A percentile compares a stretch with the other conserved stretches of the same genome.
Conservation (phyloP, 805 yeast genomes). For the Peterozyma toletana region DNA sequence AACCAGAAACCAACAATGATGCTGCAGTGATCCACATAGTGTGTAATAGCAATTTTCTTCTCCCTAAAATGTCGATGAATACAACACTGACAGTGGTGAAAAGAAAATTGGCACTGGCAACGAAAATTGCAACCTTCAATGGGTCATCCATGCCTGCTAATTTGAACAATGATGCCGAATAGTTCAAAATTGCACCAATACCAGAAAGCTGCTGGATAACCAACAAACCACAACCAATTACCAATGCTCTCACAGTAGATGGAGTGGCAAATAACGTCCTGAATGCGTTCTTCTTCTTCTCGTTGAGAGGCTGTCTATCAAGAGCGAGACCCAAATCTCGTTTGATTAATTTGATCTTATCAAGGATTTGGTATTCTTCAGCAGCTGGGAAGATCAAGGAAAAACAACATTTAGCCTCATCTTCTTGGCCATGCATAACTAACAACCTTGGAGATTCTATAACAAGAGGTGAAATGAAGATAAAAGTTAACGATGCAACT, state of each 20-base stretch:
- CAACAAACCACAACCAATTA: constrained; percentile 45
- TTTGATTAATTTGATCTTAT: constrained; percentile 40
- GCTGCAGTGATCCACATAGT: constrained; percentile 32
- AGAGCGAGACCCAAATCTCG: constrained; percentile 31
- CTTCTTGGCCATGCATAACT: constrained; percentile 22
- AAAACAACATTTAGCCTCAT: constrained; percentile 34
- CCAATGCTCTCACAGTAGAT: constrained; percentile 30
- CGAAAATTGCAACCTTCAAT: constrained; percentile 45
- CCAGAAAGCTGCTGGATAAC: constrained; percentile 57
- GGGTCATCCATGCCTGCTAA: constrained; percentile 46
- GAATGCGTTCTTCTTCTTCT: constrained; percentile 1
- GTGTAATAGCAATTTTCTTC: constrained; percentile 25
- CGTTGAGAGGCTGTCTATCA: constrained; percentile 26
- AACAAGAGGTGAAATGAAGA: constrained; percentile 30
- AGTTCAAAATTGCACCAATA: constrained; percentile 57
- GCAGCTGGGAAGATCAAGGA: constrained; percentile 36
- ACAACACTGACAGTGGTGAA: constrained; percentile 47
- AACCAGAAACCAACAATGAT: constrained; percentile 23
- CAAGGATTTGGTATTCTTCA: constrained; percentile 31
- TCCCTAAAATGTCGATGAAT: constrained; percentile 45
- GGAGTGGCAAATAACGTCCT: constrained; percentile 27
- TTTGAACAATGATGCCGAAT: constrained; percentile 49
- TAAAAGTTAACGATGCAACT: constrained; percentile 32
- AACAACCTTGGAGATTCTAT: constrained; percentile 46
- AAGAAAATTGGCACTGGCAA: constrained; percentile 47